Percentiles rank a stretch among this genome's conserved stretches.
Evolutionary conservation across 495 filamentous ascomycete genomes (phyloP).

Genomic region (Immersiella caudata): DNA sequence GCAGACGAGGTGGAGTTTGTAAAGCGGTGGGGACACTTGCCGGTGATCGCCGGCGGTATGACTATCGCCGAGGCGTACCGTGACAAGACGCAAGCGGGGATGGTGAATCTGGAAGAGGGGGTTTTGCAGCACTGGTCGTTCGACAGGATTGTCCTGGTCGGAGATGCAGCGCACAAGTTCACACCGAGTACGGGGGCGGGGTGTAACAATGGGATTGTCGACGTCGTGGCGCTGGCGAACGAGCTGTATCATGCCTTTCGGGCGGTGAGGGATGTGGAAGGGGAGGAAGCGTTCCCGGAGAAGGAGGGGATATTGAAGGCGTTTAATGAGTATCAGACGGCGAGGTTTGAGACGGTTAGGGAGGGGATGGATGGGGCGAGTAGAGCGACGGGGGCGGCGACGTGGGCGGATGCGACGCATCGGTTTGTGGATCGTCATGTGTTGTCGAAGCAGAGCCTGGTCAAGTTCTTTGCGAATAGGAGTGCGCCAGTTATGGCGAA

Average conservation of each 20-base stretch:
- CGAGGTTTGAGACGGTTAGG: not conserved
- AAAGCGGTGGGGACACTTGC: conserved; percentile 34
- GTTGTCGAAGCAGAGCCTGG: not conserved
- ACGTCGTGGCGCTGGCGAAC: conserved; percentile 50
- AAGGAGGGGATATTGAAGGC: not conserved
- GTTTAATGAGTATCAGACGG: conserved; percentile 7
- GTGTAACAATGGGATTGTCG: conserved; percentile 47
- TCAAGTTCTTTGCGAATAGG: conserved; percentile 2
- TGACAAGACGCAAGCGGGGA: conserved; percentile 19
- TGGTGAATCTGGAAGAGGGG: conserved; percentile 46
- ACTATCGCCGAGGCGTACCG: conserved; percentile 40
- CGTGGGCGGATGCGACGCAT: conserved; percentile 4
- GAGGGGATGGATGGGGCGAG: conserved; percentile 3
- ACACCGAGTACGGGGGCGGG: conserved; percentile 44
- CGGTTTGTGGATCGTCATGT: conserved; percentile 8
- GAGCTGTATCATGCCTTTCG: conserved; percentile 8
- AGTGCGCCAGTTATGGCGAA: not conserved
- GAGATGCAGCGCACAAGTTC: conserved; percentile 51
- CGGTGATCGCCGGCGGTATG: conserved; percentile 36
- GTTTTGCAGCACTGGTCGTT: conserved; percentile 43
- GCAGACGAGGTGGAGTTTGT: conserved; percentile 38
- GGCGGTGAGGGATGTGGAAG: not conserved
- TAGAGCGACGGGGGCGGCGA: not conserved
- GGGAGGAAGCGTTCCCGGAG: not conserved
- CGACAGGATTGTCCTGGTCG: conserved; percentile 45